Conservation (phyloP, 1,139 yeast species). For the Kodamaea anthophila region DNA sequence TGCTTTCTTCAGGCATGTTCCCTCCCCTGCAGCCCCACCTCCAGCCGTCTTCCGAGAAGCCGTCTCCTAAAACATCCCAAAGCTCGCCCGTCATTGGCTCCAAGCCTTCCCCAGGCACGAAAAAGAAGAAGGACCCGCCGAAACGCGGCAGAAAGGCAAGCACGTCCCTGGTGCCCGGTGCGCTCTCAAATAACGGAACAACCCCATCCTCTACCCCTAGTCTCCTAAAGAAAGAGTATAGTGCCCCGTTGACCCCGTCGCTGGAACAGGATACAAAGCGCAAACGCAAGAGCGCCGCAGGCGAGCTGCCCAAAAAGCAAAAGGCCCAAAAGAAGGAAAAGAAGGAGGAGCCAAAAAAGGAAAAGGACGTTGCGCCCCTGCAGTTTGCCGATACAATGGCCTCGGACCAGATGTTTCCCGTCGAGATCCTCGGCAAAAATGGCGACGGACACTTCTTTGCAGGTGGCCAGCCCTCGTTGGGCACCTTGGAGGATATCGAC, state of each 20-base stretch:
- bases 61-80: constrained; percentile 23
- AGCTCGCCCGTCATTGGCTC: constrained; percentile 30
- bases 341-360: constrained; percentile 15
- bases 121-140: constrained; percentile 22
- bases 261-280: constrained; percentile 31
- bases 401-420: constrained; percentile 32
- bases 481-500: constrained; percentile 41
- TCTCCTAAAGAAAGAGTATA: constrained; percentile 28
- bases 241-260: constrained; percentile 40
- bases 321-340: constrained; percentile 20
- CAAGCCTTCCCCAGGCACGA: constrained; percentile 33
- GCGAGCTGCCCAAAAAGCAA: constrained; percentile 32
- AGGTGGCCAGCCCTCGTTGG: constrained; percentile 15
- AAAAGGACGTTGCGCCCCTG: constrained; percentile 11
- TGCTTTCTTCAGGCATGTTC: constrained; percentile 17
- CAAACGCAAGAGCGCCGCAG: constrained; percentile 19
- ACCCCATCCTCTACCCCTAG: constrained; percentile 23
- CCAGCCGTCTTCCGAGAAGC: constrained; percentile 11
- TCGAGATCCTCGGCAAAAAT: constrained; percentile 10
- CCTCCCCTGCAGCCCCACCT: constrained; percentile 7
- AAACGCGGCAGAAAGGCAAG: constrained; percentile 35
- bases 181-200: constrained; percentile 6
- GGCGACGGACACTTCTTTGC: constrained; percentile 7
- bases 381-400: constrained; percentile 25
- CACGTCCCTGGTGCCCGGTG: constrained; percentile 11